Base-by-base conservation (phyloP, 805 yeast genomes). In the Candida silvatica region DNA sequence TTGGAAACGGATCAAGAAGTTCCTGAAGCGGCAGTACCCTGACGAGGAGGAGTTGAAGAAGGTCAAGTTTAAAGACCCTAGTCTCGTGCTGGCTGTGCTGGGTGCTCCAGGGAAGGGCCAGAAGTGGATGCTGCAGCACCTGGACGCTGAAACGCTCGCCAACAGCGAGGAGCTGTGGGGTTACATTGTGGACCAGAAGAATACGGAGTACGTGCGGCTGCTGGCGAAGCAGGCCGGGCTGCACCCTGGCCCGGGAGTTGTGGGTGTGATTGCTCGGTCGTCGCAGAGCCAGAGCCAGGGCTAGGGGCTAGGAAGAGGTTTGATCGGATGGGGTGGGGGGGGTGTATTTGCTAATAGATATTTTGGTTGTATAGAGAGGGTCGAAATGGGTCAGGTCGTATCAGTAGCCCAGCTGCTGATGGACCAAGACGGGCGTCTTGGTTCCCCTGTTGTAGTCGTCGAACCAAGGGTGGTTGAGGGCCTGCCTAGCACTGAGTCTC, bases 401-500 rank as follows among this genome's bases (percentile, higher is more conserved):
- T n/a, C n/a, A n/a, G n/a, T n/a, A n/a, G n/a, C n/a, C n/a, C n/a
- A n/a, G 36, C 22, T n/a, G n/a, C 15, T 19, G 31, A n/a, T 33
- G 36, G 18, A 19, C 15, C 20, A 18, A 22, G 11, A 24, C 36
- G 16, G 32, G 36, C 5, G 39, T 31, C 15, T 32, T 39, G n/a
- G 40, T 36, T 25, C 37, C 45, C 2, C 49, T 50, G 17, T 75
- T 66, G 39, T 72, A 78, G 47, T 85, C 94, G 37, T 77, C 79
- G 54, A 85, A 84, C 94, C 94, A 77, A 8, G 85, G 82, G 52
- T 80, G 80, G 41, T 73, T 77, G 44, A 73, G 63, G 7, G 77
- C 75, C 48, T 72, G 78, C 50, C 79, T 62, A 4, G 79, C 77
- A 37, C 75, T 71, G 24, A 73, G 66, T 52, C 80, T 62, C 19